Base-by-base conservation (phyloP, 2,329 filamentous ascomycete species). In the Gremmenia infestans region DNA sequence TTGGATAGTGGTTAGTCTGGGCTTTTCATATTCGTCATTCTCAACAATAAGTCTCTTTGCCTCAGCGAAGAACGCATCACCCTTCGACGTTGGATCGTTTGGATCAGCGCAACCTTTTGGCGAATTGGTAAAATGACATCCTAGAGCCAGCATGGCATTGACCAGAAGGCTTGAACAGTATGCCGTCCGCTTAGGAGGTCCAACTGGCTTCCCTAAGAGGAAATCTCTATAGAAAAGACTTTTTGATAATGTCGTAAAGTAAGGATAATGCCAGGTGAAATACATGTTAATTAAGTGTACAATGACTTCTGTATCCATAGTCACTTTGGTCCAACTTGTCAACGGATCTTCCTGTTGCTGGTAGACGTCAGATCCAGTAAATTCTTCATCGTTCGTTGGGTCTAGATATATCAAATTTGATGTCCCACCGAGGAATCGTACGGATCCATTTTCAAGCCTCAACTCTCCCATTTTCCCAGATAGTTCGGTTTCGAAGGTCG, bases 181-280 rank as follows among this genome's bases (percentile, higher is more conserved):
- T 6, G 86, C 79, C 0, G 85, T 88, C 46, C 75, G 75, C 54
- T 75, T 82, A 67, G 71, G 73, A 22, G 67, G 67, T 7, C 78
- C 72, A 1, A 76, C 76, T 4, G 82, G 81, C 59, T 80, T 85
- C 0, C 94, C 93, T 14, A 80, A 81, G 46, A 87, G 71, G 65
- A 96, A 97, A 70, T 97, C 92, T 43, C 87, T 81, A 68, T 89
- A 92, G 70, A 99, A 97, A 35, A 96, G 76, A 39, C 81, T 85
- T 70, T 90, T 95, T 12, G 92, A 93, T 6, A 97, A 77, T 0
- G 89, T 94, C 4, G 91, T 93, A 71, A 97, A 99, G 73, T 94
- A 97, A 17, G 91, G 87, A 72, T 97, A 97, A 72, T 97, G 94
- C 88, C 93, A 97, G 65, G 86, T 91, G 74, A 97, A 97, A 73